Base-by-base conservation (phyloP, 495 filamentous ascomycete species). In the Trichodelitschia bisporula region DNA sequence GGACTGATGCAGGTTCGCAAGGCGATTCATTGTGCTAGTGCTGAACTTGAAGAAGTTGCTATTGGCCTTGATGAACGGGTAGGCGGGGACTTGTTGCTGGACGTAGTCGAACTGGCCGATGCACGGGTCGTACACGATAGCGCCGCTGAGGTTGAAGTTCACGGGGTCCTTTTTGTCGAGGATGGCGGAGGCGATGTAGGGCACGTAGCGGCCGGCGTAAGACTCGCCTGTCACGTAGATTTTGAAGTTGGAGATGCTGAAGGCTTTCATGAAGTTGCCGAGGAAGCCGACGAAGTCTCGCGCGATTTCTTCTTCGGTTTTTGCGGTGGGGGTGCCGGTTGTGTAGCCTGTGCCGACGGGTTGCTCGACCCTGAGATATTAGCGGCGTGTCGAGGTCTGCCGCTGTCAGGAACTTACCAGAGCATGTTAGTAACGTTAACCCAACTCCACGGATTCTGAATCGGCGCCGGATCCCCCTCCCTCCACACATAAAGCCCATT, bases 401-500 rank as follows among this genome's bases (percentile, higher is more conserved):
- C 16, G n/a, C n/a, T n/a, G n/a, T n/a, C n/a, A 29, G 26, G 16
- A 32, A 40, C 46, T 35, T 42, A 57, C 65, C 64, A 72, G 3
- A 71, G 47, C 30, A 70, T 56, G 38, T 74, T 71, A 18, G 66
- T 71, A 17, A 74, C 42, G 25, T 69, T 69, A 17, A 66, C 63
- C 69, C 70, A 78, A 2, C 61, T 57, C 47, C 71, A 75, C 12
- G 55, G 56, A 43, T 75, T 77, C 23, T 58, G 46, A 0, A 62
- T 51, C 2, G 69, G 67, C 13, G 53, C 54, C 36, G 55, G 62
- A 2, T 58, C 62, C 13, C 72, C 72, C 5, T 54, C 55, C 35
- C 60, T 56, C 67, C 69, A 77, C 5, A 60, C 23, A 37, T 76
- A 68, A 0, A 61, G 55, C 1, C 70, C 71, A 44, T 67, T 77